A percentile compares a stretch with the other conserved stretches of the same genome.
phyloP scores from a whole-genome alignment of 2,329 filamentous ascomycete genomes.

The Fusarium sp. region DNA sequence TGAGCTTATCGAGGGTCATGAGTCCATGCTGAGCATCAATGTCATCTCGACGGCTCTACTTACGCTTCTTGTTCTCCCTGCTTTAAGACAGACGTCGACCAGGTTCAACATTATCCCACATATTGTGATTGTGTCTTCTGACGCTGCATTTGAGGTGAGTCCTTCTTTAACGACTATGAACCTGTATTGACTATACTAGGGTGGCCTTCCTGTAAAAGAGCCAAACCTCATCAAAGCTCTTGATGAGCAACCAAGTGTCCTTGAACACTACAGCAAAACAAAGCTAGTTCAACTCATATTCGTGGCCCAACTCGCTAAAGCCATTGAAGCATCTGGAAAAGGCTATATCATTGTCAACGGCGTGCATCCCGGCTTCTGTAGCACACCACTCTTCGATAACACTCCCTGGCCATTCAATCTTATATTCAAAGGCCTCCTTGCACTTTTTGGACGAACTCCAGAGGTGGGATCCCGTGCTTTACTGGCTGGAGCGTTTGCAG shows the following conservation, averaged over 20 bases:
- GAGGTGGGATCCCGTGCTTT: constrained; percentile 54
- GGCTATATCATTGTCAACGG: constrained; percentile 51
- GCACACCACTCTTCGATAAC: constrained; percentile 51
- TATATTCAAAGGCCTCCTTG: constrained; percentile 19
- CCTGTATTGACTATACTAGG: constrained; percentile 11
- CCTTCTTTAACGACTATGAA: accelerated
- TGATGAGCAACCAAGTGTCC: constrained; percentile 31
- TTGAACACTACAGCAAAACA: constrained; percentile 42
- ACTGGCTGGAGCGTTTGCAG: constrained; percentile 49
- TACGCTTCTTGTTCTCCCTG: constrained; percentile 54
- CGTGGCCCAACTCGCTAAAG: constrained; percentile 47
- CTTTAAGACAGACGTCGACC: constrained; percentile 49
- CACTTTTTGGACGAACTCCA: constrained; percentile 47
- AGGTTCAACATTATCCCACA: constrained; percentile 47
- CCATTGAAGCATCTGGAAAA: constrained; percentile 43
- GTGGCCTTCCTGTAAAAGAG: constrained; percentile 48
- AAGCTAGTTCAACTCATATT: constrained; percentile 47
- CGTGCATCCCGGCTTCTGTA: constrained; percentile 53
- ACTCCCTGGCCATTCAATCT: constrained; percentile 43
- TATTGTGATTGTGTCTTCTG: constrained; percentile 53
- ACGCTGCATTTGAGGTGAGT: constrained; percentile 37
- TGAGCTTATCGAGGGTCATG: constrained; percentile 50
- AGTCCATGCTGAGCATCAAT: constrained; percentile 57
- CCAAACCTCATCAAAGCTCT: constrained; percentile 48
- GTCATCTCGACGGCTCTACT: constrained; percentile 58